phyloP scores from a whole-genome alignment of 106 monocot genomes.

The Dioscorea dumetorum region DNA sequence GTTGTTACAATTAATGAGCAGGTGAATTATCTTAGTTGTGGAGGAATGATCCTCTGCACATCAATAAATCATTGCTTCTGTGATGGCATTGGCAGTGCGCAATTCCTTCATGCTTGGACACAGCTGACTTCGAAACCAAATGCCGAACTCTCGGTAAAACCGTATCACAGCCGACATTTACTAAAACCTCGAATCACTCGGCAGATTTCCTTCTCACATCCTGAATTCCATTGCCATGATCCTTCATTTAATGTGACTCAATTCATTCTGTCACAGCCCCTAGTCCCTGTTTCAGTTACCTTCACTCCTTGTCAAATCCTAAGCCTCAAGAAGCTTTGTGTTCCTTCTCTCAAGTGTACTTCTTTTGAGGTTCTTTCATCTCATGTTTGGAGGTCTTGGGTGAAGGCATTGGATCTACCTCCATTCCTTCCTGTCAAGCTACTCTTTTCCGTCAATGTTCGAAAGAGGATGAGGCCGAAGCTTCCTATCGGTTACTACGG shows the following conservation, averaged over 20 bases:
- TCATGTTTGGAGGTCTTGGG: slow-evolving; percentile 83
- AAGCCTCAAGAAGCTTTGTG: slow-evolving; percentile 48
- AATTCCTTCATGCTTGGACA: slow-evolving; percentile 84
- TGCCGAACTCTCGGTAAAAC: slow-evolving; percentile 8
- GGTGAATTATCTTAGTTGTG: slow-evolving; percentile 75
- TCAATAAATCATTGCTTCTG: slow-evolving; percentile 70
- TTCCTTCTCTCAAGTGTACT: slow-evolving; percentile 77
- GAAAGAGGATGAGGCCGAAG: slow-evolving; percentile 31
- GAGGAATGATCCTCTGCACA: slow-evolving; percentile 78
- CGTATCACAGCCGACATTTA: slow-evolving; percentile 56
- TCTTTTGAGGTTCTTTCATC: slow-evolving; percentile 79
- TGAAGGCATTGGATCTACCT: slow-evolving; percentile 35
- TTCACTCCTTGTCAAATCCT: slow-evolving; percentile 60
- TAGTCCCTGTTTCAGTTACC: slow-evolving; percentile 56
- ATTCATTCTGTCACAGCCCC: slow-evolving; percentile 47
- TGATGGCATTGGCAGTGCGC: slow-evolving; percentile 64
- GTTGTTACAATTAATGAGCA: slow-evolving; percentile 1
- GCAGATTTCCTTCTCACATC: slow-evolving; percentile 30
- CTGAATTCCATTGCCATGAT: slow-evolving; percentile 19
- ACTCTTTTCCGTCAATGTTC: slow-evolving; percentile 53
- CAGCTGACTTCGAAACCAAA: slow-evolving; percentile 21
- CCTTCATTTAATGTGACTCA: slow-evolving; percentile 8
- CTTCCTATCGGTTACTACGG: slow-evolving; percentile 75
- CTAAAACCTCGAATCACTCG: slow-evolving; percentile 49
- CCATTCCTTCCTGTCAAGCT: slow-evolving; percentile 50